phyloP scores from a whole-genome alignment of 164 flowering plant species.

The Amborella trichopoda region DNA sequence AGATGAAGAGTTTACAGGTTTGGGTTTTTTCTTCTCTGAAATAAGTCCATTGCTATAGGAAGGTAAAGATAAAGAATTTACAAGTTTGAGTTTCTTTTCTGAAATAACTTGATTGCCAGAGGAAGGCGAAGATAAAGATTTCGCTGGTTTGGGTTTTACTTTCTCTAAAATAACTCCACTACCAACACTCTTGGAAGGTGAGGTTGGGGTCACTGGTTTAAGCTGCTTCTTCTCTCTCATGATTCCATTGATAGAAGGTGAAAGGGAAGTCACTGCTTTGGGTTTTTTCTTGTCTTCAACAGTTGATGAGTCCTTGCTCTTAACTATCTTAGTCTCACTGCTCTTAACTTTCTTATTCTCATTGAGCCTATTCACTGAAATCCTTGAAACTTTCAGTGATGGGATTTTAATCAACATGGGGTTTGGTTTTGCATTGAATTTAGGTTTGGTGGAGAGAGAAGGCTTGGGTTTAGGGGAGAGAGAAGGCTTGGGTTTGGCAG shows the following conservation, averaged over 20 bases:
- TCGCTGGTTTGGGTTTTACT: not conserved
- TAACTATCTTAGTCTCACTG: conserved; percentile 7
- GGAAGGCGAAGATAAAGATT: not conserved
- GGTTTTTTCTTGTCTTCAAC: conserved; percentile 13
- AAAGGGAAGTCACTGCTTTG: too few species aligned
- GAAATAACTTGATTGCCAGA: not conserved
- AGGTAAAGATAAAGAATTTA: not conserved
- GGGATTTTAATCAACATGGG: conserved; percentile 9
- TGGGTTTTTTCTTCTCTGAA: not conserved
- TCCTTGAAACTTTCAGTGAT: not conserved
- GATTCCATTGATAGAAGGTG: too few species aligned
- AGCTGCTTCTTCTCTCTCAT: conserved; percentile 12
- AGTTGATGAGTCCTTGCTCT: conserved; percentile 12
- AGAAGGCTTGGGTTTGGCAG: conserved; percentile 1
- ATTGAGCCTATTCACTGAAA: not conserved
- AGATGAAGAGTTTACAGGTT: conserved; percentile 14
- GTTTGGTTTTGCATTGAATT: conserved; percentile 8
- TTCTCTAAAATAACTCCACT: too few species aligned
- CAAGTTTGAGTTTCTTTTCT: not conserved
- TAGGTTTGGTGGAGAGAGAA: conserved; percentile 6
- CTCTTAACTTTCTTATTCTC: conserved; percentile 5
- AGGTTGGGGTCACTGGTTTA: not conserved
- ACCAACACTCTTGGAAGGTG: not conserved
- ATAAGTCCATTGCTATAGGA: not conserved
- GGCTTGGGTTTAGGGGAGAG: conserved; percentile 9